Evolutionary conservation across 1,284 basidiomycete genomes (phyloP), one percentile per base, ranked within the genome.

Genomic region (Crucibulum cyathiforme): DNA sequence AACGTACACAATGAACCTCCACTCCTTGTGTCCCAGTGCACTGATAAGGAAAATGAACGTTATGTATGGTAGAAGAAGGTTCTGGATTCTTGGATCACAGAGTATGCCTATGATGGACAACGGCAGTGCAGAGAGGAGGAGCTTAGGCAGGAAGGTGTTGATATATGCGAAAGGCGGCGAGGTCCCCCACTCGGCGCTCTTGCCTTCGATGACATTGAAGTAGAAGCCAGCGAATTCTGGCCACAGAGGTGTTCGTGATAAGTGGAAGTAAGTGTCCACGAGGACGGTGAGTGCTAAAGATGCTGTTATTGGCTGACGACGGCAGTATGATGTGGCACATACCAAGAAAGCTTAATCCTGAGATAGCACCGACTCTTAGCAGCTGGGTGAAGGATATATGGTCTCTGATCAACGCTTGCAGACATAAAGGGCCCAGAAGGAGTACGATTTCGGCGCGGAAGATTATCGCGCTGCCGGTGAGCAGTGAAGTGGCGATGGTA

Each of bases 1-100:
- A 10, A 89, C 83, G 70, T 98, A 98, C 7, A 96, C 84, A 61
- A 98, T 82, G 74, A 99, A 99, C 5, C 97, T 86, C 96, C 97
- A 98, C 76, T 99, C 98, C 71, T 96, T 96, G 74, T 96, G 94
- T 0, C 86, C 90, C 0, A 98, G 80, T 17, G 74, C 78, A 69
- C 94, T 96, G 68, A 99, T 85, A 0, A 90, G 73, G 0, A 66
- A 74, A 1, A 96, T 71, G 69, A 94, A 93, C 0, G 73, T 63
- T 1, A 89, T 35, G 0, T 85, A 75, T 0, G 90, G 85, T 10
- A 85, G 53, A 5, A 92, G 67, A 45, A 91, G 71, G 1, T 76
- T 67, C 15, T 85, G 79, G 47, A 87, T 77, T 17, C 84, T 80
- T 5, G 66, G 60, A 63, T 92, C 86, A 13, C 78, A 61, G 7